Evolutionary conservation across 2,329 filamentous ascomycete species (phyloP).

Genomic region (Arthrobotrys iridis): DNA sequence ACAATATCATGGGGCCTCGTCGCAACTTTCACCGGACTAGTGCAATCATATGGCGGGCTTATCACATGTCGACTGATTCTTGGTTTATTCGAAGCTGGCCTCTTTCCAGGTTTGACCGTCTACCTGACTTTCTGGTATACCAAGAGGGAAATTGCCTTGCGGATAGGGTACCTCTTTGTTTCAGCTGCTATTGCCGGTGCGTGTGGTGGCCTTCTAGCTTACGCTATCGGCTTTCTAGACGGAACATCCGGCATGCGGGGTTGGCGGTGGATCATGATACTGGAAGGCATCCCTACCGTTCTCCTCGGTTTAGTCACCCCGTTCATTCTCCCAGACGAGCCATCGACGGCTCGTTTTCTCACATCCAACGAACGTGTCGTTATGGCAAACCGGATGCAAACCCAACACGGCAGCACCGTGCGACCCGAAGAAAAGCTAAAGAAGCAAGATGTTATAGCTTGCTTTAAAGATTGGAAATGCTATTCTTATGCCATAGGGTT

Average conservation of each 20-base stretch:
- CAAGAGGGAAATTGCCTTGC: constrained; percentile 75
- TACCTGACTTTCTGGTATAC: constrained; percentile 82
- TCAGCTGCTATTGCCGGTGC: constrained; percentile 76
- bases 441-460: constrained; percentile 72
- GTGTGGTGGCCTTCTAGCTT: constrained; percentile 77
- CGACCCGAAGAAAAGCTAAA: constrained; percentile 64
- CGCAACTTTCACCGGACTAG: constrained; percentile 75
- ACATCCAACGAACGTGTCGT: constrained; percentile 70
- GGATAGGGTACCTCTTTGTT: constrained; percentile 78
- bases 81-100: constrained; percentile 74
- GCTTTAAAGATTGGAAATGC: constrained; percentile 79
- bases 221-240: constrained; percentile 77
- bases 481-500: constrained; percentile 70
- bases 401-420: constrained; percentile 60
- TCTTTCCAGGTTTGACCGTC: constrained; percentile 75
- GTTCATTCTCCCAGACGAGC: constrained; percentile 73
- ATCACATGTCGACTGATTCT: constrained; percentile 76
- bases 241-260: constrained; percentile 72
- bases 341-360: constrained; percentile 72
- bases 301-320: constrained; percentile 68
- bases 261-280: constrained; percentile 77
- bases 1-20: constrained; percentile 70
- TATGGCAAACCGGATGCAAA: constrained; percentile 60
- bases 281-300: constrained; percentile 69
- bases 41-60: constrained; percentile 72